Percentiles rank a stretch among this genome's conserved stretches.
These are phyloP conservation scores for Vitis vinifera DNA, from an alignment of 164 flowering plant species.

Conservation along the genomic window ASM3070453v1 NC_081817.1:13579501-13580000, in stretches of 20 bases:
- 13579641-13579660: slow-evolving; percentile 68
- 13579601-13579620: slow-evolving; percentile 47
- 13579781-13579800: slow-evolving; percentile 62
- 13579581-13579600: slow-evolving; percentile 38
- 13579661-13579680: slow-evolving; percentile 81
- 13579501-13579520: slow-evolving; percentile 14
- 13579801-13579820: neutral
- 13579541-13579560: slow-evolving; percentile 15
- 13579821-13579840: neutral
- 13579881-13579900: too few relatives aligned
- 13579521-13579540: slow-evolving; percentile 10
- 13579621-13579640: slow-evolving; percentile 61
- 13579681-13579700: slow-evolving; percentile 90
- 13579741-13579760: slow-evolving; percentile 92
- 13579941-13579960: too few relatives aligned
- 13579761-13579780: slow-evolving; percentile 77
- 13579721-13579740: slow-evolving; percentile 74
- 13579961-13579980: too few relatives aligned
- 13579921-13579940: too few relatives aligned
- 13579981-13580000: too few relatives aligned
- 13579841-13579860: neutral
- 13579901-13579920: too few relatives aligned
- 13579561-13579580: slow-evolving; percentile 22
- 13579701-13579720: slow-evolving; percentile 60
- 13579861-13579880: too few relatives aligned